Evolutionary conservation across 169 alveolate species (phyloP).

Genomic region (Plasmodium vivax): DNA sequence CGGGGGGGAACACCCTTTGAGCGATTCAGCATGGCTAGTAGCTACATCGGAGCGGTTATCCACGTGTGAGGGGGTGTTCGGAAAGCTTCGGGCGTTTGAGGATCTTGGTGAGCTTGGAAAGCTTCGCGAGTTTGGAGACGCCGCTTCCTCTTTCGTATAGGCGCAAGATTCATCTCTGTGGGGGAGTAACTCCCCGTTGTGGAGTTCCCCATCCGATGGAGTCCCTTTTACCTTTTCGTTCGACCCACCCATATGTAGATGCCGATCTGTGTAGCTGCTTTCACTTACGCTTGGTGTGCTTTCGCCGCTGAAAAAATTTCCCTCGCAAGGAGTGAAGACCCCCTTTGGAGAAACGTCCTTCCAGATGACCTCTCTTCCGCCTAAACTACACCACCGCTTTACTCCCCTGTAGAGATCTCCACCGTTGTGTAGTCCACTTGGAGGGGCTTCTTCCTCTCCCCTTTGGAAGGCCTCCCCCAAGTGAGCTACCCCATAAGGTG

Average conservation of each 20-base stretch:
- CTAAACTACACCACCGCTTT: neutral
- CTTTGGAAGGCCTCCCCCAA: neutral
- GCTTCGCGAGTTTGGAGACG: neutral
- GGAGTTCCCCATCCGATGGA: neutral
- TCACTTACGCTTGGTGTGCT: neutral
- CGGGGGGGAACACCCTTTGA: neutral
- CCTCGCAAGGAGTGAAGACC: neutral
- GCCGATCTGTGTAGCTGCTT: neutral
- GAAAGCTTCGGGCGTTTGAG: no score
- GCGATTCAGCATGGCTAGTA: neutral
- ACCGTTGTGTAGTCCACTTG: neutral
- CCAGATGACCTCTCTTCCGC: neutral
- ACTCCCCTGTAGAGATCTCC: neutral
- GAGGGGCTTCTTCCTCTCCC: neutral
- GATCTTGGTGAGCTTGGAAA: no score
- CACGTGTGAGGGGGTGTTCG: no score
- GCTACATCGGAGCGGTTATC: neutral
- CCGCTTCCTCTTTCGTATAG: neutral
- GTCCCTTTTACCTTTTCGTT: neutral
- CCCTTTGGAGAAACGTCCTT: neutral
- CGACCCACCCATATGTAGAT: neutral
- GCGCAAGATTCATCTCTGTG: neutral
- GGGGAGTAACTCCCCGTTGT: neutral
- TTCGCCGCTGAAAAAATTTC: neutral
- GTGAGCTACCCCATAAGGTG: neutral